These are phyloP conservation scores for Ophiocordyceps camponoti-leonardi DNA, from an alignment of 2,329 filamentous ascomycete genomes.

Conservation along the genomic window DNA sequence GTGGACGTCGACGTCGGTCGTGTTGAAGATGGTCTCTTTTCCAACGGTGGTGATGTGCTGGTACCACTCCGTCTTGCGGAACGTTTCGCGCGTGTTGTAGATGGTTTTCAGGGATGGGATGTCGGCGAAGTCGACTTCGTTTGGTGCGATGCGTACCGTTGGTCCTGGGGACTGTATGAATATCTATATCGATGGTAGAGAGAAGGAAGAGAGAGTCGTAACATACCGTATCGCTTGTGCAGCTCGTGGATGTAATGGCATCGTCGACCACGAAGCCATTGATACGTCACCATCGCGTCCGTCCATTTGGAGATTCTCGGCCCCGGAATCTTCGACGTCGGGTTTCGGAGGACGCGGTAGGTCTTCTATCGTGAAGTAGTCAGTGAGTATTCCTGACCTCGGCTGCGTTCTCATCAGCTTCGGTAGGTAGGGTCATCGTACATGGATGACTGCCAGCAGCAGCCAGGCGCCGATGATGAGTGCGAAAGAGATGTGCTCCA, in stretches of 20 bases:
- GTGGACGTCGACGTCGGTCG: constrained; percentile 19
- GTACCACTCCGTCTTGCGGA: constrained; percentile 9
- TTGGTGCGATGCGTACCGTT: constrained; percentile 9
- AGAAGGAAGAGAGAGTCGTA: neutral
- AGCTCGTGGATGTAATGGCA: constrained; percentile 7
- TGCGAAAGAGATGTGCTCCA: neutral
- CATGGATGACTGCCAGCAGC: neutral
- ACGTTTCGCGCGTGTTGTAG: constrained; percentile 11
- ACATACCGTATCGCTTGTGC: constrained; percentile 8
- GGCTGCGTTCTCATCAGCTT: neutral
- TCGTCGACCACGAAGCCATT: constrained; percentile 1
- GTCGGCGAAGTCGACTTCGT: constrained; percentile 7
- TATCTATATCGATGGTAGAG: neutral
- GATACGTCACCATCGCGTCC: neutral
- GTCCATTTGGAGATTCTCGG: constrained; percentile 4
- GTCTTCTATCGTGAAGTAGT: neutral
- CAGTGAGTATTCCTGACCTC: neutral
- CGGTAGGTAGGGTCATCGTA: too few relatives aligned
- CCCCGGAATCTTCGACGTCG: constrained; percentile 2
- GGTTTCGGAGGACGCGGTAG: neutral
- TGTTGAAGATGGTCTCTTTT: constrained; percentile 17
- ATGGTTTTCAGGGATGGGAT: constrained; percentile 12
- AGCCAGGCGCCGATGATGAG: neutral
- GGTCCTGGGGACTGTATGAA: constrained; percentile 3
- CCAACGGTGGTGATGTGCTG: constrained; percentile 5